Evolutionary conservation across 768 basidiomycete genomes (phyloP).

Genomic region (Termitomyces sp.): DNA sequence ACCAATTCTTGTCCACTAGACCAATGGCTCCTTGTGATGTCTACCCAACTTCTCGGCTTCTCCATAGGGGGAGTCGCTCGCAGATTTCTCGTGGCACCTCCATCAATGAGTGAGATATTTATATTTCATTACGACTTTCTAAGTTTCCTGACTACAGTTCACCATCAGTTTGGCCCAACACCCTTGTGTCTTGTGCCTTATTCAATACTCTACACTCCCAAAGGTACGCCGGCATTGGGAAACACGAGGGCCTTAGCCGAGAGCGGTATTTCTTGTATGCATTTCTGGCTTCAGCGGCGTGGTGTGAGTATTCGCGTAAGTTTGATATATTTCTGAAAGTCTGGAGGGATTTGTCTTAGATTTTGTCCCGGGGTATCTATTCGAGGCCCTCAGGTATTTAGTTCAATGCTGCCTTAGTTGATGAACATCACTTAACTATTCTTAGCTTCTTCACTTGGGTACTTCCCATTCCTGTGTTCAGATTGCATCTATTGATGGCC

Average conservation of each 20-base stretch:
- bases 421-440: background rate
- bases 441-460: constrained; percentile 47
- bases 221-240: constrained; percentile 48
- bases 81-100: constrained; percentile 60
- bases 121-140: background rate
- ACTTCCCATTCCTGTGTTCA: constrained; percentile 1
- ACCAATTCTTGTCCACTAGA: constrained; percentile 22
- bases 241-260: constrained; percentile 47
- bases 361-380: constrained; percentile 60
- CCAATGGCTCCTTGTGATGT: constrained; percentile 61
- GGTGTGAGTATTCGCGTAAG: constrained; percentile 30
- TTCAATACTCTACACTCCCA: constrained; percentile 73
- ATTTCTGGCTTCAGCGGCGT: constrained; percentile 39
- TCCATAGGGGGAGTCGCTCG: constrained; percentile 51
- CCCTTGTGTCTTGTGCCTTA: constrained; percentile 62
- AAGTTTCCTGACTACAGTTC: background rate
- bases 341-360: constrained; percentile 23
- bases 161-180: constrained; percentile 64
- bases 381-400: constrained; percentile 47
- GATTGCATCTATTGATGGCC: constrained; percentile 13
- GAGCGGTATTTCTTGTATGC: constrained; percentile 56
- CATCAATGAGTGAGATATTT: constrained; percentile 49
- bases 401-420: background rate
- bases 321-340: background rate
- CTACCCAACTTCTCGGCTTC: constrained; percentile 66